Conservation (phyloP, 768 basidiomycete species). For the Mycena alexandri region DNA sequence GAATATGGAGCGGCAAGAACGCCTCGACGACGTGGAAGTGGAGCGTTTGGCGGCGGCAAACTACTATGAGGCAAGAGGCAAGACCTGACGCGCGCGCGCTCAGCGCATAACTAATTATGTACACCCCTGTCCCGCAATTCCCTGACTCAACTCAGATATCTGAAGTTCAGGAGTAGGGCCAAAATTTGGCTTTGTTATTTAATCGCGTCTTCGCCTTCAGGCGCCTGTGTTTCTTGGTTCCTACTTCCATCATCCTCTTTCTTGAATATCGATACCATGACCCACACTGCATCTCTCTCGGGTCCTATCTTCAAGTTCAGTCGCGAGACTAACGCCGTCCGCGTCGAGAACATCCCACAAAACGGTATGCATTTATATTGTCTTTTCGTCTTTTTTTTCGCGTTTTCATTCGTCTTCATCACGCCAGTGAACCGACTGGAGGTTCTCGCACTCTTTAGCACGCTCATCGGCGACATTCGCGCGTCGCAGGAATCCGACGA, state of each 20-base stretch:
- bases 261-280: constrained; percentile 38
- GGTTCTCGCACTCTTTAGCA: constrained; percentile 68
- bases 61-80: background rate
- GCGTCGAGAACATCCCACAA: constrained; percentile 62
- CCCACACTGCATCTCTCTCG: constrained; percentile 36
- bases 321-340: constrained; percentile 58
- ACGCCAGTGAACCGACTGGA: constrained; percentile 60
- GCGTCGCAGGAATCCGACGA: constrained; percentile 58
- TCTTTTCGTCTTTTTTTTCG: background rate
- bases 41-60: constrained; percentile 6
- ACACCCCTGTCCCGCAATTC: too few relatives aligned
- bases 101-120: too few relatives aligned
- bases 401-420: constrained; percentile 11
- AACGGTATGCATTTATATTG: constrained; percentile 46
- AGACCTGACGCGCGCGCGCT: too few relatives aligned
- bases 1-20: constrained; percentile 20
- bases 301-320: constrained; percentile 50
- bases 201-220: background rate
- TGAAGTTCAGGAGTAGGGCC: too few relatives aligned
- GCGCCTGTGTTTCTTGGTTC: constrained; percentile 37
- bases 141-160: too few relatives aligned
- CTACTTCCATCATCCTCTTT: constrained; percentile 36
- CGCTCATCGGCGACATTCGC: constrained; percentile 68
- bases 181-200: constrained; percentile 3
- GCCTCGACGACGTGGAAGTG: constrained; percentile 24